A percentile compares a stretch with the other conserved stretches of the same genome.
Evolutionary conservation across 2,329 filamentous ascomycete species (phyloP).

Genomic region (Pseudocercospora fijiensis): DNA sequence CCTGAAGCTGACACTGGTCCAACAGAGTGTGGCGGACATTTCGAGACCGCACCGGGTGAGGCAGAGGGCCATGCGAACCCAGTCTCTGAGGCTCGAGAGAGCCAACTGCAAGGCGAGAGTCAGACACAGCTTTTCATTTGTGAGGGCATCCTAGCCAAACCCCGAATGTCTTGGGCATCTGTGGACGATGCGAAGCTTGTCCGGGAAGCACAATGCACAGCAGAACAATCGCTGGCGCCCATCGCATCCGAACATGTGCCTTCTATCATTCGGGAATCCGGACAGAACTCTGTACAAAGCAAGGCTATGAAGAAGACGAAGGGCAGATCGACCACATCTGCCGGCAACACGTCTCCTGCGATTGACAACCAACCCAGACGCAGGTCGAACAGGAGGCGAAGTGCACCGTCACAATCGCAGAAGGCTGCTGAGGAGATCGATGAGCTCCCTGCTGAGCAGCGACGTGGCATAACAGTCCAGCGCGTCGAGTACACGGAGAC

Average conservation of each 20-base stretch:
- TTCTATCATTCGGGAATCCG: not conserved
- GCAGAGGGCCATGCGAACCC: not conserved
- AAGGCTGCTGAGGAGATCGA: not conserved
- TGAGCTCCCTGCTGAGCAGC: constrained; percentile 9
- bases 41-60: constrained; percentile 8
- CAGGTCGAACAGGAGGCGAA: constrained; percentile 14
- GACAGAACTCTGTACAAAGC: constrained; percentile 1
- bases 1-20: not conserved
- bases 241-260: not conserved
- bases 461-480: constrained; percentile 6
- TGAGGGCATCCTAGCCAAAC: constrained; percentile 15
- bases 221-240: not conserved
- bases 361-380: not conserved
- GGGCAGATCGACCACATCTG: constrained; percentile 17
- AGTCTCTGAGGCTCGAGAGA: not conserved
- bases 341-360: constrained; percentile 8
- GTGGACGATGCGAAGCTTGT: constrained; percentile 7
- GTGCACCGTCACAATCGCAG: constrained; percentile 23
- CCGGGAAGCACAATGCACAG: not conserved
- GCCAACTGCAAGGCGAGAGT: constrained; percentile 11
- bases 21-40: not conserved
- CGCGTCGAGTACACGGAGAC: constrained; percentile 16
- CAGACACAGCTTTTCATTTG: constrained; percentile 13
- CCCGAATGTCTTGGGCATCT: constrained; percentile 22
- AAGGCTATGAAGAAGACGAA: constrained; percentile 2